Evolutionary conservation across 257 asterid genomes (phyloP).

Genomic region (Fraxinus pennsylvanica): DNA sequence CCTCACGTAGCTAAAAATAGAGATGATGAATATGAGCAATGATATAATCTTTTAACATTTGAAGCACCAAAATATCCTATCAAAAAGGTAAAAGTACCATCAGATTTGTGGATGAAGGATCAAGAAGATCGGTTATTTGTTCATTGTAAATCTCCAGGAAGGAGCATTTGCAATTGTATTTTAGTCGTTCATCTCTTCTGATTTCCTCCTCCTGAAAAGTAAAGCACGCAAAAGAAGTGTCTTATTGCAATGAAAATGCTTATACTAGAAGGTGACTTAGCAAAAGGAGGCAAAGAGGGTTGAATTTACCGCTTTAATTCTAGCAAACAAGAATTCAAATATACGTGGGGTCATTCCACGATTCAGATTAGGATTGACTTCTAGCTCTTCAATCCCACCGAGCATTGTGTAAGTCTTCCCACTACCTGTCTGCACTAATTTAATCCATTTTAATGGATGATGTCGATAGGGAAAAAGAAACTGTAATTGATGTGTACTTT

Average conservation of each 20-base stretch:
- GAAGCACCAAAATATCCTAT: conserved; percentile 14
- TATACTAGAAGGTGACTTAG: conserved; percentile 15
- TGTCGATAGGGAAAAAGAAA: neutral
- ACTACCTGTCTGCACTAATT: conserved; percentile 80
- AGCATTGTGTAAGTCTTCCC: conserved; percentile 99
- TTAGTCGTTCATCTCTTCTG: conserved; percentile 74
- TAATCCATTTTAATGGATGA: conserved; percentile 14
- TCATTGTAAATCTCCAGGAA: conserved; percentile 94
- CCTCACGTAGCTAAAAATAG: conserved; percentile 74
- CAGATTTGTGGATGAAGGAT: conserved; percentile 93
- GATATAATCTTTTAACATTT: conserved; percentile 1
- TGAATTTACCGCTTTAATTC: conserved; percentile 82
- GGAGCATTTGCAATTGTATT: conserved; percentile 88
- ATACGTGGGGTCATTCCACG: conserved; percentile 99
- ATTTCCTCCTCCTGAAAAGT: conserved; percentile 80
- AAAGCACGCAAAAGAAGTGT: neutral
- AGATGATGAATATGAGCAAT: conserved; percentile 27
- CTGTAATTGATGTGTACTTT: conserved; percentile 9
- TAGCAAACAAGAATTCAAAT: conserved; percentile 93
- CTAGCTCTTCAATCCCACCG: conserved; percentile 81
- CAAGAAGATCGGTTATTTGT: conserved; percentile 91
- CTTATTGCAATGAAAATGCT: conserved; percentile 20
- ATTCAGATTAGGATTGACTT: conserved; percentile 69
- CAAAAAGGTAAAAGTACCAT: conserved; percentile 52
- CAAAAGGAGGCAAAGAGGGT: conserved; percentile 19